A percentile compares a stretch with the other conserved stretches of the same genome.
Evolutionary conservation across 108 stramenopile genomes (phyloP).

Genomic region (Cyclotella sp.): DNA sequence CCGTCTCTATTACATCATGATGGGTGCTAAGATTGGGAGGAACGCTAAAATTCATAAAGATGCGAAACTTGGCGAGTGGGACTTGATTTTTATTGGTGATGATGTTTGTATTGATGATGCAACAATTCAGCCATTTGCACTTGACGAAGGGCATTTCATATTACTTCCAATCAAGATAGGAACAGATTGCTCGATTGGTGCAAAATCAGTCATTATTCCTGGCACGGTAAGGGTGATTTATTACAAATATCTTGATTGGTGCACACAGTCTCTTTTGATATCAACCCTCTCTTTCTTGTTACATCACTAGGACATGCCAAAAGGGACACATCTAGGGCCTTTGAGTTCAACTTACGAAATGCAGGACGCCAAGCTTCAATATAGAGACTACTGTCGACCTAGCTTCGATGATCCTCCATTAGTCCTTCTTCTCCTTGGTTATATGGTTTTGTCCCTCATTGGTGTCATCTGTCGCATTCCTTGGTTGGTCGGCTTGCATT

Average conservation of each 20-base stretch:
- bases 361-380: background rate
- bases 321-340: background rate
- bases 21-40: conserved; percentile 66
- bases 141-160: conserved; percentile 72
- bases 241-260: too few relatives aligned
- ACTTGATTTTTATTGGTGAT: conserved; percentile 62
- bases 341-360: conserved; percentile 2
- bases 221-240: conserved; percentile 26
- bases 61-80: conserved; percentile 70
- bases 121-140: conserved; percentile 59
- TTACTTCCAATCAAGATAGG: conserved; percentile 64
- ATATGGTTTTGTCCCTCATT: background rate
- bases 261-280: too few relatives aligned
- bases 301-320: conserved; percentile 41
- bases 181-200: conserved; percentile 51
- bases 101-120: conserved; percentile 59
- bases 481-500: background rate
- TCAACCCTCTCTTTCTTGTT: conserved; percentile 28
- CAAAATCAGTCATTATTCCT: conserved; percentile 69
- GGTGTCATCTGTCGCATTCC: conserved; percentile 3
- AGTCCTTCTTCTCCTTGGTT: background rate
- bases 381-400: background rate
- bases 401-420: background rate
- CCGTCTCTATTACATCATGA: conserved; percentile 40
- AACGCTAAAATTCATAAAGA: conserved; percentile 50